Percentiles rank a stretch among this genome's conserved stretches.
These are phyloP conservation scores for Dipodascus albidus DNA, from an alignment of 805 yeast species.

Conservation along the genomic window DNA sequence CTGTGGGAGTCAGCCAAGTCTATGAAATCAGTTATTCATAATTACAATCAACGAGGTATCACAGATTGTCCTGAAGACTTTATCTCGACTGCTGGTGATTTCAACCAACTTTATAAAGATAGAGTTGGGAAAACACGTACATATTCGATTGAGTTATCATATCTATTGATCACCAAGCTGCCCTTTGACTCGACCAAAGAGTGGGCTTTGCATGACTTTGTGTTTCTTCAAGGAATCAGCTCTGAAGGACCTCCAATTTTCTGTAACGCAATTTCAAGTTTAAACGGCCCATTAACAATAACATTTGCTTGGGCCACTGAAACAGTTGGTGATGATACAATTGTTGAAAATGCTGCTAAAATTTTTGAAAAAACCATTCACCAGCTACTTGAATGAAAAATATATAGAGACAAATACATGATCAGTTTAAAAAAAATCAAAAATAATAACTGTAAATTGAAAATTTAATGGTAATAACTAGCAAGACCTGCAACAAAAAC, in stretches of 20 bases:
- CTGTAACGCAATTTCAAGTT: background rate
- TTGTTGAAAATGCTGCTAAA: background rate
- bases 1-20: background rate
- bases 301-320: background rate
- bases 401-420: no score
- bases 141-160: background rate
- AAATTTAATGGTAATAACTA: constrained; percentile 9
- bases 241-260: background rate
- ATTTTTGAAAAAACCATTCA: background rate
- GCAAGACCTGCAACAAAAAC: constrained; percentile 18
- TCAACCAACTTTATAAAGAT: background rate
- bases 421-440: no score
- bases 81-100: background rate
- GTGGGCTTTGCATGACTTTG: background rate
- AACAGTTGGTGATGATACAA: background rate
- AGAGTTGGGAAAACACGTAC: background rate
- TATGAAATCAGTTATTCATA: background rate
- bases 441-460: no score
- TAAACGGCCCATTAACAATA: background rate
- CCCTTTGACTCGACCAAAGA: background rate
- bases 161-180: background rate
- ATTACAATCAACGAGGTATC: background rate
- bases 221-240: background rate
- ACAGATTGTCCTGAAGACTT: background rate
- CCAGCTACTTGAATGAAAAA: no score